phyloP scores from a whole-genome alignment of 768 basidiomycete species.

The Lactarius evosmus region DNA sequence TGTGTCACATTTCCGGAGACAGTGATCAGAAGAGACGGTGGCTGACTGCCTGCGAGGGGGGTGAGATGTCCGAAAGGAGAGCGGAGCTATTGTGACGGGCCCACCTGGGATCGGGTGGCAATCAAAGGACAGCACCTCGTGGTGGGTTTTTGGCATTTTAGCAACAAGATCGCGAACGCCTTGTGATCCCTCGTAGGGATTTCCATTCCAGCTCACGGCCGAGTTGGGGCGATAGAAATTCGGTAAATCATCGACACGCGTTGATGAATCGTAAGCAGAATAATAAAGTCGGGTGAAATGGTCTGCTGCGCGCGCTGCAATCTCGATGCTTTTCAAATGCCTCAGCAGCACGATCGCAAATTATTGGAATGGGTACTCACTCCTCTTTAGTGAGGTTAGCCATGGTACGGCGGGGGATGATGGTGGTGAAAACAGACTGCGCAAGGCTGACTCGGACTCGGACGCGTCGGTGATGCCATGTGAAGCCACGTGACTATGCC shows the following conservation, averaged over 20 bases:
- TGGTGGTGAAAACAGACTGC: background rate
- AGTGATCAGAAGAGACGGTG: constrained; percentile 73
- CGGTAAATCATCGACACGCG: constrained; percentile 72
- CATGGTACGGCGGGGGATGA: constrained; percentile 26
- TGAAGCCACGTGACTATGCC: constrained; percentile 3
- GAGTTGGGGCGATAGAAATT: constrained; percentile 78
- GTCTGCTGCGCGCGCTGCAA: constrained; percentile 80
- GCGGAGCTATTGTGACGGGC: constrained; percentile 13
- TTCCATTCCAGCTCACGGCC: constrained; percentile 83
- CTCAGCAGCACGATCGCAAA: background rate
- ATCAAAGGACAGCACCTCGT: constrained; percentile 85
- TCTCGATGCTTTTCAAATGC: constrained; percentile 63
- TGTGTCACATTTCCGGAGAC: constrained; percentile 80
- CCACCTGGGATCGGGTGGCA: constrained; percentile 86
- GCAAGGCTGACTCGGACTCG: background rate
- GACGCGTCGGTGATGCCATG: background rate
- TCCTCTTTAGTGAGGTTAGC: constrained; percentile 37
- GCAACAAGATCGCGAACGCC: constrained; percentile 63
- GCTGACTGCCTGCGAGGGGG: constrained; percentile 56
- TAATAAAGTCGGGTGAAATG: constrained; percentile 83
- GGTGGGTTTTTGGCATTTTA: constrained; percentile 75
- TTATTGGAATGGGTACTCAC: constrained; percentile 28
- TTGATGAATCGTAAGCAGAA: constrained; percentile 72
- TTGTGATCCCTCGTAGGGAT: constrained; percentile 67
- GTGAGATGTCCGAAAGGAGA: background rate